Evolutionary conservation across 1,284 basidiomycete genomes (phyloP), one percentile per base, ranked within the genome.

Genomic region (Ustilago lituana): DNA sequence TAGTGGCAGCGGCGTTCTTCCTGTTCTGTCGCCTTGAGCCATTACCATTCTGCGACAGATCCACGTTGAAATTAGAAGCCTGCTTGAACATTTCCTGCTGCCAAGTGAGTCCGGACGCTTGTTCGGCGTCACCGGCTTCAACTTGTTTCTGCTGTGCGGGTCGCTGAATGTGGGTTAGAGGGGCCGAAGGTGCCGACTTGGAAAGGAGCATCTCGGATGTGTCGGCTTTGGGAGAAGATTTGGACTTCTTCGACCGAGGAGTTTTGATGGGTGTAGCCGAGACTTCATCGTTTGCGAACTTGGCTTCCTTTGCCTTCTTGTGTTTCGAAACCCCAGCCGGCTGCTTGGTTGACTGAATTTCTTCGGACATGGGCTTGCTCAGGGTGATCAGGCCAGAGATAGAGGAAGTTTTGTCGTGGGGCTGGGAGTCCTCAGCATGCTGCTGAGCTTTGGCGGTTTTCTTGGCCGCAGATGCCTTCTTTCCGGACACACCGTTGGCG

Each of bases 11-110:
- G 9, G 31, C 20, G 15, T 53, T 38, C 37, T 63, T 69, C 36
- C 53, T 62, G 56, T 41, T 49, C 12, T 44, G 24, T 17, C 58
- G 43, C 29, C 55, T 58, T 9, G 58, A 55, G 44, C 58, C 32
- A 23, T 52, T 60, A 40, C 51, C 37, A 8, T 54, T 38, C 12
- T 57, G 52, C 29, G 60, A 51, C 19, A 62, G 39, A 36, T 65
- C 64, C 0, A 50, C 26, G 17, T 45, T 50, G 35, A 62, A 60
- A 9, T 52, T 62, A 19, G 55, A 60, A 22, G 55, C 46, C 24
- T 50, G 47, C 51, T 54, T 54, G 40, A 75, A 59, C 61, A 75
- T 40, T 40, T 75, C 63, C 43, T 75, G 73, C 48, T 75, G 73
- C 73, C 73, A 75, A 5, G 73, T 75, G 20, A 75, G 60, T 15